A percentile compares a stretch with the other conserved stretches of the same genome.
phyloP scores from a whole-genome alignment of 306 rosid species.

The Quercus suber region DNA sequence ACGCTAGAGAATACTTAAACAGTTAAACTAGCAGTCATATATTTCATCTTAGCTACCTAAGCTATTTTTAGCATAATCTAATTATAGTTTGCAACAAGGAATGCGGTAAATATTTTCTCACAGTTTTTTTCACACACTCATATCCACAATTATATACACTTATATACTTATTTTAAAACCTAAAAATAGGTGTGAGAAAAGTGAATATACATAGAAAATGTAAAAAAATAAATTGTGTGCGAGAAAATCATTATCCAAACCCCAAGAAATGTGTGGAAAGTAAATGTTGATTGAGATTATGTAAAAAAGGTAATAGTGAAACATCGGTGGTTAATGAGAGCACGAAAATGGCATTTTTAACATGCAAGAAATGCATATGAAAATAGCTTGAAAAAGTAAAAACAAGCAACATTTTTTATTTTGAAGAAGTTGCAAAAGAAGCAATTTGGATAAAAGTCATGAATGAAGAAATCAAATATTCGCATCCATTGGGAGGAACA shows the following conservation, averaged over 20 bases:
- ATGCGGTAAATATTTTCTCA: too few species aligned
- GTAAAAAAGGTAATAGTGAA: neutral
- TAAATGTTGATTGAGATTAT: neutral
- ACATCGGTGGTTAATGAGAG: neutral
- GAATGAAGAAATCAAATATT: too few species aligned
- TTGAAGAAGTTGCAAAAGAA: neutral
- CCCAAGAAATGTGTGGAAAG: neutral
- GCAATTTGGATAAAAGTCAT: too few species aligned
- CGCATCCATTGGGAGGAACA: too few species aligned
- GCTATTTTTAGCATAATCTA: neutral
- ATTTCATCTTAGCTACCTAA: neutral
- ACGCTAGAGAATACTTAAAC: too few species aligned
- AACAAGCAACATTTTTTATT: neutral
- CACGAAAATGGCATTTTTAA: neutral
- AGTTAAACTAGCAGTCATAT: neutral
- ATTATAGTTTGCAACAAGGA: neutral
- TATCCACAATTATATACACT: too few species aligned
- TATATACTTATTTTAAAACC: too few species aligned
- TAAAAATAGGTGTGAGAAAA: too few species aligned
- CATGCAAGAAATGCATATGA: neutral
- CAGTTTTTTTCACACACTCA: too few species aligned
- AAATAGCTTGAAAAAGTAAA: conserved; percentile 8
- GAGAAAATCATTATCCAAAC: too few species aligned
- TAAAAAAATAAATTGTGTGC: too few species aligned
- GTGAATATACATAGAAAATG: too few species aligned